These are phyloP conservation scores for Cryptosporidium bovis DNA, from an alignment of 169 alveolate genomes.

Conservation along the genomic window DNA sequence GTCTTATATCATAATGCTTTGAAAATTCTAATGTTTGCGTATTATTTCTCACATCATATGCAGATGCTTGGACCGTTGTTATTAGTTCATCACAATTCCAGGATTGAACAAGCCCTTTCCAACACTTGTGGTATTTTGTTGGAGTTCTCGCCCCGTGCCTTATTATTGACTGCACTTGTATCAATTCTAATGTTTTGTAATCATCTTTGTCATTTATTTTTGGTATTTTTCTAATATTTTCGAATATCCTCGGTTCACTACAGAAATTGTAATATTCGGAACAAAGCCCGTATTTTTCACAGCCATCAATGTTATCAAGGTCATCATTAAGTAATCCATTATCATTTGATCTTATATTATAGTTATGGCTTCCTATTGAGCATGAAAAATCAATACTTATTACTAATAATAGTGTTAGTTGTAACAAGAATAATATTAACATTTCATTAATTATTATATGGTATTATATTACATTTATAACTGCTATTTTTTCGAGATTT, in stretches of 20 bases:
- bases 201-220: neutral
- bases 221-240: slow-evolving; percentile 38
- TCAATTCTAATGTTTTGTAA: slow-evolving; percentile 7
- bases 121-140: slow-evolving; percentile 64
- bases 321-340: too few species aligned
- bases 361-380: too few species aligned
- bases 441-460: too few species aligned
- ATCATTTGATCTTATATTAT: too few species aligned
- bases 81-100: slow-evolving; percentile 71
- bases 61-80: slow-evolving; percentile 68
- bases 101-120: slow-evolving; percentile 60
- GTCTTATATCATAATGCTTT: slow-evolving; percentile 68
- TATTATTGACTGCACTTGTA: slow-evolving; percentile 67
- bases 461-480: too few species aligned
- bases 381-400: too few species aligned
- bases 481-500: too few species aligned
- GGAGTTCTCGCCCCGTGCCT: slow-evolving; percentile 75
- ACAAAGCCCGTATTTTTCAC: slow-evolving; percentile 46
- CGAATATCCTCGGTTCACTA: slow-evolving; percentile 50
- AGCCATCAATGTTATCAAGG: neutral
- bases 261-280: slow-evolving; percentile 53
- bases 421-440: too few species aligned
- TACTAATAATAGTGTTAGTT: too few species aligned
- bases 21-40: slow-evolving; percentile 70
- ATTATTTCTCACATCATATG: slow-evolving; percentile 41